Evolutionary conservation across 202 grass and related monocot genomes (phyloP).

Genomic region (Zoysia matrella): DNA sequence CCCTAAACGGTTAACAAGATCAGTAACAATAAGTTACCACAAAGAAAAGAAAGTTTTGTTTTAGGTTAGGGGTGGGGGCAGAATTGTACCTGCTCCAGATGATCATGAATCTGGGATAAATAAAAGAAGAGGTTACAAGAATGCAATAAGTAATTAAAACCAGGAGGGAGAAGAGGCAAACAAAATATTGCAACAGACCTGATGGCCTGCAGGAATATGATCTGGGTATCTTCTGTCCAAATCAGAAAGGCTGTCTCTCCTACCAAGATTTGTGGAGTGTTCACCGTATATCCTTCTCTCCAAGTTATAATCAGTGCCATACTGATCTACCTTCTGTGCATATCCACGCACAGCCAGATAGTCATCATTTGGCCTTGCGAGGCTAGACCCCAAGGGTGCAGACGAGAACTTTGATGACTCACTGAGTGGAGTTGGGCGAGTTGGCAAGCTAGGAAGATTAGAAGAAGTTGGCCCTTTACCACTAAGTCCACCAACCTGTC

Average conservation of each 20-base stretch:
- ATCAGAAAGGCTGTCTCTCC: constrained; percentile 78
- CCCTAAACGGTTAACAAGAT: constrained; percentile 52
- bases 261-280: constrained; percentile 67
- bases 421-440: constrained; percentile 52
- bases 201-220: constrained; percentile 60
- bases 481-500: constrained; percentile 80
- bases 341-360: constrained; percentile 84
- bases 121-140: constrained; percentile 1
- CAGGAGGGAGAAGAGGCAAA: not conserved
- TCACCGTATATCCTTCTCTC: constrained; percentile 90
- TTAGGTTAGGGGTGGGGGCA: not conserved
- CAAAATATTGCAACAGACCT: constrained; percentile 44
- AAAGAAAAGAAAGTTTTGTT: constrained; percentile 14
- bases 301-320: constrained; percentile 71
- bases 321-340: constrained; percentile 72
- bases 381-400: constrained; percentile 60
- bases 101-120: constrained; percentile 64
- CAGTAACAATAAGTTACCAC: constrained; percentile 19
- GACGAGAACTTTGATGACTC: constrained; percentile 69
- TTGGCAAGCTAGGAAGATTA: constrained; percentile 56
- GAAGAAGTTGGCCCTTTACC: constrained; percentile 76
- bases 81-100: constrained; percentile 55
- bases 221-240: constrained; percentile 93
- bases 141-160: constrained; percentile 18
- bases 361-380: constrained; percentile 77